Evolutionary conservation across 2,329 filamentous ascomycete species (phyloP).

Genomic region (Neoscytalidium dimidiatum): DNA sequence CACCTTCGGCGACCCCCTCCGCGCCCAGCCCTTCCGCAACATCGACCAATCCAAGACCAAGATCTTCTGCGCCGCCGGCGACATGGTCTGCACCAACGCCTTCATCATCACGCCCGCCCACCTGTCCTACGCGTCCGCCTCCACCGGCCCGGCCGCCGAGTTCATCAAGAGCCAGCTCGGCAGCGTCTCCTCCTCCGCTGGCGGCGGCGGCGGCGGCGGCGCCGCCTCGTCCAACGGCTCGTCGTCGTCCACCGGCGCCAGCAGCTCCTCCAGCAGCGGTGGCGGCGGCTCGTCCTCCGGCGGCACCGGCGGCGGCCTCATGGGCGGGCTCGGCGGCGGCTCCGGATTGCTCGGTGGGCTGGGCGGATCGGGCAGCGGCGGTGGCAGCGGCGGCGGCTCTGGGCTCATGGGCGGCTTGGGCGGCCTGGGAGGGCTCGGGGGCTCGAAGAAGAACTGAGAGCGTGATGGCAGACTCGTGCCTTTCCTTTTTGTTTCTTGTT

Average conservation of each 20-base stretch:
- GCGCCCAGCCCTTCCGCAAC: constrained; percentile 20
- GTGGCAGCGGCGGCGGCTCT: constrained; percentile 30
- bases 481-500: too few species aligned
- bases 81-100: background rate
- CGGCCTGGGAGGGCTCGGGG: constrained; percentile 29
- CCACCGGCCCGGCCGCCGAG: background rate
- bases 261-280: constrained; percentile 68
- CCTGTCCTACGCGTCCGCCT: background rate
- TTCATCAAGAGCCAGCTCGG: constrained; percentile 10
- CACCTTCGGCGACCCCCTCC: constrained; percentile 42
- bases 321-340: constrained; percentile 72
- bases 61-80: constrained; percentile 14
- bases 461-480: too few species aligned
- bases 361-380: background rate
- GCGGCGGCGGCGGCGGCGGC: too few species aligned
- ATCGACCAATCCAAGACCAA: constrained; percentile 4
- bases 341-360: background rate
- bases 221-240: background rate
- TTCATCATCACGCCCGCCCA: constrained; percentile 14
- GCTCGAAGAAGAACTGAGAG: constrained; percentile 17
- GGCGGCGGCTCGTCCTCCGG: constrained; percentile 58
- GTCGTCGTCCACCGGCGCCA: background rate
- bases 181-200: background rate
- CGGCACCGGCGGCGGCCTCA: constrained; percentile 74
- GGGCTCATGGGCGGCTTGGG: constrained; percentile 35